phyloP scores from a whole-genome alignment of 805 yeast species.

The Candida sanyiensis region DNA sequence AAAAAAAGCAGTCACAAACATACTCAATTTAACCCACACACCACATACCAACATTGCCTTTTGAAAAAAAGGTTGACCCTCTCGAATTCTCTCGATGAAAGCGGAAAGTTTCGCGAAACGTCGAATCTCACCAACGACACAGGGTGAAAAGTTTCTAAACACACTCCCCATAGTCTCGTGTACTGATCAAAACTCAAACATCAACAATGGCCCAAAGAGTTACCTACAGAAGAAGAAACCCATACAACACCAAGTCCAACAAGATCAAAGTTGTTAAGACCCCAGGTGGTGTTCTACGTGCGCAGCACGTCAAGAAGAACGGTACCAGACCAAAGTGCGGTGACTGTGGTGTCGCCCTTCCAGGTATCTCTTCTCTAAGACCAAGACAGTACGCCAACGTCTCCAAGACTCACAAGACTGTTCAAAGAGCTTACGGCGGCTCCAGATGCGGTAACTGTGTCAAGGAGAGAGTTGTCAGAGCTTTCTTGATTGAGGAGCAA shows the following conservation, averaged over 20 bases:
- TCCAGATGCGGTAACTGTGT: constrained; percentile 97
- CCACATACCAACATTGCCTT: not conserved
- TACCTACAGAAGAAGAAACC: constrained; percentile 98
- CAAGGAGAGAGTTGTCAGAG: constrained; percentile 98
- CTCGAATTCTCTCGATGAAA: too few relatives aligned
- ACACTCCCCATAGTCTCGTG: not conserved
- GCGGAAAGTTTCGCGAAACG: constrained; percentile 1
- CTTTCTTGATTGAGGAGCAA: constrained; percentile 99
- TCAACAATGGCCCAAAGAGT: constrained; percentile 99
- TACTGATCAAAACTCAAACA: too few relatives aligned
- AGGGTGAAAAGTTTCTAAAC: constrained; percentile 4
- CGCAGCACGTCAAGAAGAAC: constrained; percentile 90
- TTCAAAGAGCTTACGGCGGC: constrained; percentile 99
- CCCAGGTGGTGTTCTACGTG: constrained; percentile 99
- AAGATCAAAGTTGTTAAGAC: constrained; percentile 99
- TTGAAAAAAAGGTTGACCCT: too few relatives aligned
- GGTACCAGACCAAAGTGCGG: constrained; percentile 83
- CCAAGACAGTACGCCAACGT: constrained; percentile 96
- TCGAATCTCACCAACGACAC: not conserved
- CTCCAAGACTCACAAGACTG: constrained; percentile 96
- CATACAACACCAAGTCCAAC: constrained; percentile 99
- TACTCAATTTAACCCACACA: constrained; percentile 6
- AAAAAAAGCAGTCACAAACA: constrained; percentile 15
- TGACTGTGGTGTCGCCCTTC: constrained; percentile 73
- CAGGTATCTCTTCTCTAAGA: constrained; percentile 91